phyloP scores from a whole-genome alignment of 2,329 filamentous ascomycete genomes.

The Paracoccidioides brasiliensis region DNA sequence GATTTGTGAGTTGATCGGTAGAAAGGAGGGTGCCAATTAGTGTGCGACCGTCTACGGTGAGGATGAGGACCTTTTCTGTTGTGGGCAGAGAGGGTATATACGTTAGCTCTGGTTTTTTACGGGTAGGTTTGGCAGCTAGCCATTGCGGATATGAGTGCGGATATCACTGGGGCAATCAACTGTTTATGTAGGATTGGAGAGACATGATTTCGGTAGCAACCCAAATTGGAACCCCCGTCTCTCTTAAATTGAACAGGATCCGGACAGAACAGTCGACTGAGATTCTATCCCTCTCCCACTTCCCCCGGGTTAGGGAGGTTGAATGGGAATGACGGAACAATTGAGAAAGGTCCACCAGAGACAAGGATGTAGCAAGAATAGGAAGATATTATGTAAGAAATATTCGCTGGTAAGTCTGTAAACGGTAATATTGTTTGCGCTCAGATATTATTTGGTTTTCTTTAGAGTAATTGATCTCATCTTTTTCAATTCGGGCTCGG shows the following conservation, averaged over 20 bases:
- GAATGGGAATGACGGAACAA: too few relatives aligned
- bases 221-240: background rate
- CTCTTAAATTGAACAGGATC: background rate
- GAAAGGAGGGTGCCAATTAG: constrained; percentile 70
- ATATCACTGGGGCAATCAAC: constrained; percentile 18
- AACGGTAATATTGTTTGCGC: too few relatives aligned
- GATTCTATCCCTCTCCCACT: background rate
- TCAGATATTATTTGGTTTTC: too few relatives aligned
- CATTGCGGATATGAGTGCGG: background rate
- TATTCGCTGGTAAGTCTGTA: too few relatives aligned
- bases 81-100: background rate
- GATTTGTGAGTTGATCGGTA: constrained; percentile 83
- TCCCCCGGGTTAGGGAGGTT: background rate
- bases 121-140: constrained; percentile 8
- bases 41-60: constrained; percentile 85
- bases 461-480: too few relatives aligned
- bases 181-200: constrained; percentile 41
- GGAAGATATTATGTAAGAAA: too few relatives aligned
- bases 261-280: background rate
- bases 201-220: constrained; percentile 30
- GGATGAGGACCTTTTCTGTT: constrained; percentile 76
- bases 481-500: too few relatives aligned
- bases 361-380: too few relatives aligned
- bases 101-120: background rate
- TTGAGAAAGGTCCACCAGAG: too few relatives aligned